phyloP scores from a whole-genome alignment of 306 rosid genomes.

The Carpinus viminea region DNA sequence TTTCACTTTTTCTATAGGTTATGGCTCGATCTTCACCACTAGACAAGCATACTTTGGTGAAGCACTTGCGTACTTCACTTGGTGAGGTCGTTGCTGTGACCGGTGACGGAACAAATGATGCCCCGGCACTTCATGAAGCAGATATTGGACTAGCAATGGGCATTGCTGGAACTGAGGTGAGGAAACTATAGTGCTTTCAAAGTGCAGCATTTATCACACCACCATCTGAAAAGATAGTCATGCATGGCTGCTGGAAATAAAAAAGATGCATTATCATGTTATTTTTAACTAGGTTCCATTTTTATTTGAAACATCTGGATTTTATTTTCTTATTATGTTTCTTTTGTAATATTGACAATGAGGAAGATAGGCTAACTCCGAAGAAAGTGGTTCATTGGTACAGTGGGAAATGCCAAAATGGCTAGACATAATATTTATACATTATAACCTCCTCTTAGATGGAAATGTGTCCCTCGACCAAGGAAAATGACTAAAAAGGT shows the following conservation, averaged over 20 bases:
- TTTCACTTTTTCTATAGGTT: slow-evolving; percentile 49
- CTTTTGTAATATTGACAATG: neutral
- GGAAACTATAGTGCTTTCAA: slow-evolving; percentile 26
- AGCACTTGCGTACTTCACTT: slow-evolving; percentile 82
- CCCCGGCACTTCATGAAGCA: slow-evolving; percentile 98
- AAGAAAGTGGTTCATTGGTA: neutral
- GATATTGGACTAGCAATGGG: slow-evolving; percentile 99
- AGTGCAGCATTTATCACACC: neutral
- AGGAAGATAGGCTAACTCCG: neutral
- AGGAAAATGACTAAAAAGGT: neutral
- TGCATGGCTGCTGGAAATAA: neutral
- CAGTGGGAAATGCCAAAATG: neutral
- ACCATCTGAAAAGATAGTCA: neutral
- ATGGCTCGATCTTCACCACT: slow-evolving; percentile 98
- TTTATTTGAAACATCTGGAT: neutral
- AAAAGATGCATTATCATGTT: neutral
- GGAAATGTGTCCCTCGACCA: neutral
- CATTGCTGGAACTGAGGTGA: slow-evolving; percentile 96
- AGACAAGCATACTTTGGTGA: slow-evolving; percentile 89
- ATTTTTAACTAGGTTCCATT: neutral
- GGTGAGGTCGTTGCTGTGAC: slow-evolving; percentile 97
- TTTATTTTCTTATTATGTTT: neutral
- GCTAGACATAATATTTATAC: neutral
- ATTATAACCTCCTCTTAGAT: neutral
- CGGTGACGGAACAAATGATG: slow-evolving; percentile 98